phyloP scores from a whole-genome alignment of 768 basidiomycete genomes.

The Daedaleopsis nitida region DNA sequence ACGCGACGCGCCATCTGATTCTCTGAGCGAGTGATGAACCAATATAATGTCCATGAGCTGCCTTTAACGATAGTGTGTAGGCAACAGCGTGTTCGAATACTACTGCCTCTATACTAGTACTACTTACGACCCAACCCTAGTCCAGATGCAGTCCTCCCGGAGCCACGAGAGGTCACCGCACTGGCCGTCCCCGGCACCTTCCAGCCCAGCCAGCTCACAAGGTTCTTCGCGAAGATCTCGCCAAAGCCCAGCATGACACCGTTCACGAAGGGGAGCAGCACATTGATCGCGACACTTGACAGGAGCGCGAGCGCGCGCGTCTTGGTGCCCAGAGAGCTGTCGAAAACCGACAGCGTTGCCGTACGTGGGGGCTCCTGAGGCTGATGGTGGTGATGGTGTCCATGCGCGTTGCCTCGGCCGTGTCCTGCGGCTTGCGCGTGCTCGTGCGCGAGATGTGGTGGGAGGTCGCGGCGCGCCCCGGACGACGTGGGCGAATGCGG shows the following conservation, averaged over 20 bases:
- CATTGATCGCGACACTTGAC: constrained; percentile 80
- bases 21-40: neutral
- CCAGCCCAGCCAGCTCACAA: constrained; percentile 56
- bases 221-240: constrained; percentile 85
- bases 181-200: constrained; percentile 27
- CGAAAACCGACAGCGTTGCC: constrained; percentile 71
- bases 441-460: constrained; percentile 21
- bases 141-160: constrained; percentile 13
- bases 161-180: constrained; percentile 12
- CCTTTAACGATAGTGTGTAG: constrained; percentile 3
- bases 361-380: constrained; percentile 6
- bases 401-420: constrained; percentile 27
- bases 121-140: constrained; percentile 17
- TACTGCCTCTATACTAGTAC: neutral
- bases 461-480: constrained; percentile 21
- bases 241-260: constrained; percentile 98
- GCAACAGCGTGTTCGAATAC: neutral
- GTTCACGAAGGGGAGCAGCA: constrained; percentile 87
- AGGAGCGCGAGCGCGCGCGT: constrained; percentile 70
- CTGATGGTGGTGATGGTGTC: constrained; percentile 11
- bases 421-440: constrained; percentile 16
- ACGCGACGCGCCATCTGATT: neutral
- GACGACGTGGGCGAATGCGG: constrained; percentile 53
- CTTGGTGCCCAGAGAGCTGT: constrained; percentile 61
- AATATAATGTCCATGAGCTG: constrained; percentile 5